A percentile compares a stretch with the other conserved stretches of the same genome.
phyloP scores from a whole-genome alignment of 805 yeast species.

The Wickerhamiella hasegawae region DNA sequence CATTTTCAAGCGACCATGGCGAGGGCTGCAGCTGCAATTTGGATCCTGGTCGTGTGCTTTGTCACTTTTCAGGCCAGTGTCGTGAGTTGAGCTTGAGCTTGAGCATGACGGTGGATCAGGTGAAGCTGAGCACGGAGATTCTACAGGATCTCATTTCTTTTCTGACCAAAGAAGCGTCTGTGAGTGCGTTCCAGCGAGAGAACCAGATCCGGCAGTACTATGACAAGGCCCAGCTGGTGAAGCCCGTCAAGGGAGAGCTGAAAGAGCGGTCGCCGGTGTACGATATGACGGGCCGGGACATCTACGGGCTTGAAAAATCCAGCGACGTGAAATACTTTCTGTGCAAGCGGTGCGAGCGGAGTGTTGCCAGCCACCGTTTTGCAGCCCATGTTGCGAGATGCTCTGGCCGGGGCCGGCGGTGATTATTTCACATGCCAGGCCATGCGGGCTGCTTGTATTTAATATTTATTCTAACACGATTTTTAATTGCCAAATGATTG shows the following conservation, averaged over 20 bases:
- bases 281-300: constrained; percentile 23
- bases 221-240: constrained; percentile 13
- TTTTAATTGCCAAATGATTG: no score
- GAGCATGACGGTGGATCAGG: not conserved
- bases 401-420: constrained; percentile 37
- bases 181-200: constrained; percentile 22
- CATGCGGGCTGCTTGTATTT: no score
- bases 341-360: constrained; percentile 71
- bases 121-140: constrained; percentile 6
- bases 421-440: no score
- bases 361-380: constrained; percentile 79
- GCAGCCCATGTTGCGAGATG: constrained; percentile 91
- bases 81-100: no score
- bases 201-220: constrained; percentile 19
- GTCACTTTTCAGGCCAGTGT: no score
- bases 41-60: no score
- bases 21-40: no score
- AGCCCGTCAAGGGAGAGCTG: constrained; percentile 13
- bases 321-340: constrained; percentile 49
- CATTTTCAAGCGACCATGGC: no score
- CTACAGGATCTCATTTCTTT: constrained; percentile 19
- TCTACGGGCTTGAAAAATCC: constrained; percentile 26
- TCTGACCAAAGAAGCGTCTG: constrained; percentile 21
- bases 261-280: constrained; percentile 13
- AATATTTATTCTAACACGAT: no score